Percentiles rank a stretch among this genome's conserved stretches.
These are phyloP conservation scores for Annulohypoxylon moriforme DNA, from an alignment of 495 filamentous ascomycete genomes.

Conservation along the genomic window DNA sequence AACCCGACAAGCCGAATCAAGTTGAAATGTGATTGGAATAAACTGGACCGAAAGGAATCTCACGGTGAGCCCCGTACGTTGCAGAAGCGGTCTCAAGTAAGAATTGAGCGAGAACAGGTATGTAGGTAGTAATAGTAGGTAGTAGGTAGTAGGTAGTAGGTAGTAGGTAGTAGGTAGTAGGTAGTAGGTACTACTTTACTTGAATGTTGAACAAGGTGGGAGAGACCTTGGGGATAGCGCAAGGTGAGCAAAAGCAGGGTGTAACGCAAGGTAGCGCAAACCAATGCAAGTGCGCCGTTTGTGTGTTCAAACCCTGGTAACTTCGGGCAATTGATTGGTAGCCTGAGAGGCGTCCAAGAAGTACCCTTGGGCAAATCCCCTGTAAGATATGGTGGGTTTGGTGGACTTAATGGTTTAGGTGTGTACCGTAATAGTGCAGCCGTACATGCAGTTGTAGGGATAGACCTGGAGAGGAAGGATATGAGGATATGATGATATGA, in stretches of 20 bases:
- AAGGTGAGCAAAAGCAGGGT: constrained; percentile 39
- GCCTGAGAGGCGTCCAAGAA: constrained; percentile 20
- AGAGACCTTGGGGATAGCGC: constrained; percentile 18
- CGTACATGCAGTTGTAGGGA: background rate
- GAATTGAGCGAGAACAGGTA: constrained; percentile 2
- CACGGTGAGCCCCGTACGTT: constrained; percentile 23
- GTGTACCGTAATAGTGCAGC: constrained; percentile 7
- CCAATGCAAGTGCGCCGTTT: constrained; percentile 43
- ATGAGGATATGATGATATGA: background rate
- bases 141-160: background rate
- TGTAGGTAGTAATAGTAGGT: background rate
- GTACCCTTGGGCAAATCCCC: constrained; percentile 31
- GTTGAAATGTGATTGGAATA: background rate
- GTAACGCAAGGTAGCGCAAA: constrained; percentile 25
- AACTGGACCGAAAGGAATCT: constrained; percentile 22
- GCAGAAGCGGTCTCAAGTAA: constrained; percentile 31
- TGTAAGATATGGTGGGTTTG: constrained; percentile 12
- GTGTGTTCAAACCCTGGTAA: constrained; percentile 34
- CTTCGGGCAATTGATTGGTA: constrained; percentile 35
- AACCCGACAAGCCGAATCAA: constrained; percentile 19
- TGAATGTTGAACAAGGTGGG: constrained; percentile 7
- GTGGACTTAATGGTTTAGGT: background rate
- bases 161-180: background rate
- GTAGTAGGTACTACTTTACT: background rate
- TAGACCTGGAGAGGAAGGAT: background rate